phyloP scores from a whole-genome alignment of 176 grass and related monocot genomes.

The Oryza brachyantha region DNA sequence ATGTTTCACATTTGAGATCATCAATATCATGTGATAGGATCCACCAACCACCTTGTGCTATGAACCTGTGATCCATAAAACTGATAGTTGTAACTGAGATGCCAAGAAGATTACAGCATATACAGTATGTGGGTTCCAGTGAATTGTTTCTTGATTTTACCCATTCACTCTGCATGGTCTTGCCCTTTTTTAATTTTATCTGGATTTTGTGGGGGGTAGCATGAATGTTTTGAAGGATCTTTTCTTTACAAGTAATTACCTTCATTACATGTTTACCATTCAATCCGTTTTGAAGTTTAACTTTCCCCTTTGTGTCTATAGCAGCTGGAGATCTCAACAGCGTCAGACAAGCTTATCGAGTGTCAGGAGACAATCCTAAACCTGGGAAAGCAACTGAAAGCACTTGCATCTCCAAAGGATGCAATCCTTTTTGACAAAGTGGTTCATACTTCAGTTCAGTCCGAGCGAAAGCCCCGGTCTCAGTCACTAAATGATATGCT shows the following conservation, averaged over 20 bases:
- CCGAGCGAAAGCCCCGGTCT: slow-evolving; percentile 27
- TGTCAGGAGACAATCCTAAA: slow-evolving; percentile 85
- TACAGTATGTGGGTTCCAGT: neutral
- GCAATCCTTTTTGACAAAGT: slow-evolving; percentile 48
- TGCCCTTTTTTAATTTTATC: neutral
- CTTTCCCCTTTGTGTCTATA: slow-evolving; percentile 22
- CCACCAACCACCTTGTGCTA: neutral
- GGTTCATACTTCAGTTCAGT: slow-evolving; percentile 10
- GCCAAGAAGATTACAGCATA: neutral
- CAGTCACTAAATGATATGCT: slow-evolving; percentile 50
- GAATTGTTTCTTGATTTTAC: neutral
- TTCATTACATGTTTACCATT: neutral
- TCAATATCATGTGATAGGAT: neutral
- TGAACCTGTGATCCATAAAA: neutral
- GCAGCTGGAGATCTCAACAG: slow-evolving; percentile 59
- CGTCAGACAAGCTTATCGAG: slow-evolving; percentile 75
- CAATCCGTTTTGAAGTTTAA: neutral
- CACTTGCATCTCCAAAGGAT: slow-evolving; percentile 67
- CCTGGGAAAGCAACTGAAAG: slow-evolving; percentile 85
- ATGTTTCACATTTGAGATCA: neutral
- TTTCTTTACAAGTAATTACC: neutral
- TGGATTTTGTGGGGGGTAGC: neutral
- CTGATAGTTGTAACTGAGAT: neutral
- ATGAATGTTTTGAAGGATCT: neutral
- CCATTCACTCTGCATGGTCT: neutral